Evolutionary conservation across 768 basidiomycete genomes (phyloP), one percentile per base, ranked within the genome.

Genomic region (Xerocomus spinulosus): DNA sequence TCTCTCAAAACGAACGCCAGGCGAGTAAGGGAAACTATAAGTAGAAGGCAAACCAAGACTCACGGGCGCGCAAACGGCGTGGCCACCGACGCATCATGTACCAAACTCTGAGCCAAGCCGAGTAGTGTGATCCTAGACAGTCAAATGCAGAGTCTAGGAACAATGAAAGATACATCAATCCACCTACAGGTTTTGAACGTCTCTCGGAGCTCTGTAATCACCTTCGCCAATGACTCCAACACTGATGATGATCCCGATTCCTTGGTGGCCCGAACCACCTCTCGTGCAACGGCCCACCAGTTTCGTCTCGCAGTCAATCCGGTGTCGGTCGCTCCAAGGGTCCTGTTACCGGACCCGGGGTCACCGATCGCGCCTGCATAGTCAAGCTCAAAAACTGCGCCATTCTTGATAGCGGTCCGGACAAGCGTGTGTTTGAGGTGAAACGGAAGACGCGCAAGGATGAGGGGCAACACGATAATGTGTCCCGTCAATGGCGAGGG

Each of bases 371-470:
- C 85, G 13, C 86, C 85, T 0, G 80, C 81, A 51, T 92, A 92
- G 53, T 74, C 75, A 37, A 93, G 77, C 65, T 92, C 91, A 58
- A 94, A 92, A 0, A 83, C 83, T 0, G 83, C 84, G 8, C 91
- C 91, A 51, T 89, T 88, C 55, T 83, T 84, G 21, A 89, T 73
- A 1, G 92, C 88, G 0, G 85, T 83, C 35, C 87, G 80, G 26
- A 92, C 77, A 38, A 91, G 73, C 0, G 91, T 91, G 58, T 91
- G 88, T 59, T 87, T 91, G 58, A 93, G 74, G 54, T 85, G 77
- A 61, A 85, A 93, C 1, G 87, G 82, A 2, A 90, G 77, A 12
- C 90, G 81, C 0, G 89, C 85, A 0, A 82, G 73, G 0, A 87
- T 85, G 15, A 92, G 74, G 7, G 90, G 89, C 24, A 92, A 71